Evolutionary conservation across 805 yeast species (phyloP), one percentile per base, ranked within the genome.

Genomic region (Saccharomyces kudriavzevii): DNA sequence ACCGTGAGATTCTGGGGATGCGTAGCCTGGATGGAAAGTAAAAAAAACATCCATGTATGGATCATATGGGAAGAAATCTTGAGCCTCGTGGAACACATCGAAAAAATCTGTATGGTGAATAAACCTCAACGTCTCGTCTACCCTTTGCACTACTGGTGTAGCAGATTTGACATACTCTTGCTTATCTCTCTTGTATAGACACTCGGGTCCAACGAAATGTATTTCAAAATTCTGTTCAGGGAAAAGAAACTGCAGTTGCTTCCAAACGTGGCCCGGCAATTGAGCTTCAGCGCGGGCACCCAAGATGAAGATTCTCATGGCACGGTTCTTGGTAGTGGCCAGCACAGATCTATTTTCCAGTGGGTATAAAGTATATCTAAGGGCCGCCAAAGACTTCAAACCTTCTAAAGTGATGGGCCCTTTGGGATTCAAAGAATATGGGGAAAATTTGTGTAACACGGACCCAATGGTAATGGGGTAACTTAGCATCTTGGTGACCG

Each of bases 61-160:
- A 70, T 94, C 99, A 70, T 91, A 94, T 4, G 99, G 99, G 83
- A 89, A 89, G 69, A 94, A 88, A 72, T 92, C 97, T 63, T 91
- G 94, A 49, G 89, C 84, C 63, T 90, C 90, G 71, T 94, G 96
- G 56, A 87, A 77, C 43, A 87, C 92, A 66, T 90, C 89, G 82
- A 94, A 94, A 70, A 85, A 91, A 63, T 88, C 87, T 0, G 98
- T 89, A 71, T 91, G 96, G 72, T 86, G 85, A 54, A 85, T 80
- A 60, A 91, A 77, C 27, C 87, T 76, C 62, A 94, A 69, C 51
- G 84, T 82, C 50, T 81, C 84, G 70, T 89, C 96, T 49, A 86
- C 73, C 64, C 91, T 81, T 61, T 83, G 81, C 45, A 83, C 81
- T 26, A 87, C 74, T n/a, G 95, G 87, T 53, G 85, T 78, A 11